A percentile compares a stretch with the other conserved stretches of the same genome.
Evolutionary conservation across 768 basidiomycete species (phyloP).

Genomic region (Candolleomyces efflorescens): DNA sequence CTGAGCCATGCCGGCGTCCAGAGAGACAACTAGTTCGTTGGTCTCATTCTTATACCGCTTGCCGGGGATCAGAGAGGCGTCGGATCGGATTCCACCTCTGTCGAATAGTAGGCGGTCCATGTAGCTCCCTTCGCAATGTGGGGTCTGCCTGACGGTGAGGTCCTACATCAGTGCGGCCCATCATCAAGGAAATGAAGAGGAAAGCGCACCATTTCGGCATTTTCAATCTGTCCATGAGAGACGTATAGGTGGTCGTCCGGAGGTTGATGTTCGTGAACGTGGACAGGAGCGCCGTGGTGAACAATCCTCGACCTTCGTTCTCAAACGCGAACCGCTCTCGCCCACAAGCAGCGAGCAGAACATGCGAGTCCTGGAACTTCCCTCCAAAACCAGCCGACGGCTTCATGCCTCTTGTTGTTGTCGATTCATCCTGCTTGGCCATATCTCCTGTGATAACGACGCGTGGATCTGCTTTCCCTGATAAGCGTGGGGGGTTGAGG

Average conservation of each 20-base stretch:
- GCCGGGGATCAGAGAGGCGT: slow-evolving; percentile 23
- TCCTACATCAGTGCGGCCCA: not conserved
- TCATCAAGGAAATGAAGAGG: not conserved
- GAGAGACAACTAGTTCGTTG: slow-evolving; percentile 3
- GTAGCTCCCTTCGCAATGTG: slow-evolving; percentile 30
- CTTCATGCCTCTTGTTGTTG: slow-evolving; percentile 10
- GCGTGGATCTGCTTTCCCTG: slow-evolving; percentile 19
- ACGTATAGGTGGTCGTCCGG: slow-evolving; percentile 25
- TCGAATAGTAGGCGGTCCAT: slow-evolving; percentile 30
- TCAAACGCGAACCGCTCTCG: slow-evolving; percentile 30
- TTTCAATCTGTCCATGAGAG: slow-evolving; percentile 26
- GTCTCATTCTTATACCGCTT: slow-evolving; percentile 8
- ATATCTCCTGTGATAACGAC: not conserved
- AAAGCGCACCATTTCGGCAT: slow-evolving; percentile 24
- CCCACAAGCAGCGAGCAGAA: slow-evolving; percentile 41
- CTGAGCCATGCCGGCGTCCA: slow-evolving; percentile 29
- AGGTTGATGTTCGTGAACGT: slow-evolving; percentile 18
- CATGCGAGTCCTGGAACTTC: slow-evolving; percentile 30
- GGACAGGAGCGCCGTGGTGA: slow-evolving; percentile 26
- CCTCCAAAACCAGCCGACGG: slow-evolving; percentile 18
- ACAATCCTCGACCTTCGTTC: slow-evolving; percentile 22
- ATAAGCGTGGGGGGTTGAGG: slow-evolving; percentile 21
- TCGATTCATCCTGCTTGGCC: slow-evolving; percentile 10
- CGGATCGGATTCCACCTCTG: slow-evolving; percentile 20
- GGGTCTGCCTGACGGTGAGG: slow-evolving; percentile 24